Conservation (phyloP, 1,284 basidiomycete genomes). For the Flammula alnicola region DNA sequence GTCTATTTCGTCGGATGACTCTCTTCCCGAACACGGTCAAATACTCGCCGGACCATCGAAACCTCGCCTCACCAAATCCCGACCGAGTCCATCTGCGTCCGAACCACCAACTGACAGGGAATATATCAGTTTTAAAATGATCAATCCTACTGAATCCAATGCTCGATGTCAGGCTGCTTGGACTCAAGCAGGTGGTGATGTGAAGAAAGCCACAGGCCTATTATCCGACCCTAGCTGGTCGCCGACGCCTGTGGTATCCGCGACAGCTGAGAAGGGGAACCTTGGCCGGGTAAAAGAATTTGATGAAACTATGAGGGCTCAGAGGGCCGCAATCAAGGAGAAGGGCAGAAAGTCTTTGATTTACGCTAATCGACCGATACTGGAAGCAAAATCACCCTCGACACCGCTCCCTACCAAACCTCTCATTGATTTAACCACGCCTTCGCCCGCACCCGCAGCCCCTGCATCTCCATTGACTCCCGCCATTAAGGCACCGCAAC, state of each 20-base stretch:
- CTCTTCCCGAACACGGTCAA: slow-evolving; percentile 50
- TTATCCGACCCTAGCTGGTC: slow-evolving; percentile 63
- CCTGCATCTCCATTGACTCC: slow-evolving; percentile 40
- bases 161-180: slow-evolving; percentile 64
- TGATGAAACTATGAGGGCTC: slow-evolving; percentile 69
- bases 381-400: slow-evolving; percentile 46
- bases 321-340: slow-evolving; percentile 63
- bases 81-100: slow-evolving; percentile 35
- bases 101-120: slow-evolving; percentile 43
- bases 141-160: slow-evolving; percentile 54
- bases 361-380: slow-evolving; percentile 64
- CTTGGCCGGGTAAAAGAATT: slow-evolving; percentile 68
- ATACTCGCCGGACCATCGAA: slow-evolving; percentile 48
- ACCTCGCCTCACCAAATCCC: slow-evolving; percentile 58
- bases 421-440: slow-evolving; percentile 34
- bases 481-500: slow-evolving; percentile 38
- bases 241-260: slow-evolving; percentile 31
- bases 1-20: slow-evolving; percentile 69
- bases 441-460: slow-evolving; percentile 32
- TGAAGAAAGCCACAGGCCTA: slow-evolving; percentile 58
- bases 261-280: slow-evolving; percentile 39
- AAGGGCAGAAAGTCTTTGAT: slow-evolving; percentile 79
- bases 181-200: slow-evolving; percentile 61
- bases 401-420: slow-evolving; percentile 51
- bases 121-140: slow-evolving; percentile 64